phyloP scores from a whole-genome alignment of 768 basidiomycete species.

The Hygrophorus pudorinus region DNA sequence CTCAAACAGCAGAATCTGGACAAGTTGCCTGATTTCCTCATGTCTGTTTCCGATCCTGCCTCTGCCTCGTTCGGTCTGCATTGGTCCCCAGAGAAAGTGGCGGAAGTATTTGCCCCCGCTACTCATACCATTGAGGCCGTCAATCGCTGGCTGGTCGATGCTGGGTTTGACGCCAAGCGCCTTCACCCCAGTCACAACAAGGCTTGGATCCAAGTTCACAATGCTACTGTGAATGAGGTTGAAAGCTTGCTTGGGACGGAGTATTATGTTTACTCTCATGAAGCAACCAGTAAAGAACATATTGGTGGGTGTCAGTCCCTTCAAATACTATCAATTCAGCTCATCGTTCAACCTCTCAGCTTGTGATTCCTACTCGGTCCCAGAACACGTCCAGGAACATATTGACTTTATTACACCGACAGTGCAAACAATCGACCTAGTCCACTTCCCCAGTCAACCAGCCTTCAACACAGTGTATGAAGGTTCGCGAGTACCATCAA shows the following conservation, averaged over 20 bases:
- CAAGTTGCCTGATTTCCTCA: slow-evolving; percentile 18
- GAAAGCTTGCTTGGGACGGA: slow-evolving; percentile 20
- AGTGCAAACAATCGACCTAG: slow-evolving; percentile 18
- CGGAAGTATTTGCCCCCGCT: slow-evolving; percentile 19
- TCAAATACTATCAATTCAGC: background rate
- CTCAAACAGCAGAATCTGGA: slow-evolving; percentile 25
- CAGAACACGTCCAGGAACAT: slow-evolving; percentile 16
- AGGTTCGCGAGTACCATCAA: background rate
- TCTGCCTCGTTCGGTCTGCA: slow-evolving; percentile 24
- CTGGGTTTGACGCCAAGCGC: slow-evolving; percentile 17
- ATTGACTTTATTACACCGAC: slow-evolving; percentile 26
- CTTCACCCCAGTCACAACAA: slow-evolving; percentile 14
- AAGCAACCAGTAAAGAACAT: slow-evolving; percentile 17
- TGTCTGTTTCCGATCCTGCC: slow-evolving; percentile 24
- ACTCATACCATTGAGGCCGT: slow-evolving; percentile 17
- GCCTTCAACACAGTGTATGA: background rate
- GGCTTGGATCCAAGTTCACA: slow-evolving; percentile 23
- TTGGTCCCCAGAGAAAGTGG: slow-evolving; percentile 21
- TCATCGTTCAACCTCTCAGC: slow-evolving; percentile 5
- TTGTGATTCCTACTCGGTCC: slow-evolving; percentile 23
- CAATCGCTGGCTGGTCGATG: slow-evolving; percentile 18
- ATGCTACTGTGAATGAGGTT: slow-evolving; percentile 19
- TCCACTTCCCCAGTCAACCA: background rate
- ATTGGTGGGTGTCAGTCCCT: slow-evolving; percentile 13
- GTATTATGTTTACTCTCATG: slow-evolving; percentile 21